Conservation (phyloP, 2,329 filamentous ascomycete species). For the Bipolaris victoriae region DNA sequence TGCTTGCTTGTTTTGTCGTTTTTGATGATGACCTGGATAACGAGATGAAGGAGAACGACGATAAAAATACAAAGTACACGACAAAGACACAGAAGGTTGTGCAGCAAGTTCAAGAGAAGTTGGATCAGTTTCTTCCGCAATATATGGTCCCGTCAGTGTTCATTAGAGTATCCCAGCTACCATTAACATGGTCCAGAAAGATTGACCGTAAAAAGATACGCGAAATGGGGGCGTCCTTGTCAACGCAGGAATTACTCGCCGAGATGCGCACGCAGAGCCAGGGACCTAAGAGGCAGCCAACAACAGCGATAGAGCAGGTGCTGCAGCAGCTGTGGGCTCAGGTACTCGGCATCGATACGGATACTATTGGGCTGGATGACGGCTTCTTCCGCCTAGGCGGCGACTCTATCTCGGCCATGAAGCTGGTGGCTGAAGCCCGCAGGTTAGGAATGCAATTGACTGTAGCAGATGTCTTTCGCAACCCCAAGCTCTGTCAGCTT, state of each 20-base stretch:
- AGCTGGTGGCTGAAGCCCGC: constrained; percentile 11
- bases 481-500: not conserved
- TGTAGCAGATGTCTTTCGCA: not conserved
- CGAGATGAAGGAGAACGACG: not conserved
- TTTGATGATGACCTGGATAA: too few relatives aligned
- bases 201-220: constrained; percentile 29
- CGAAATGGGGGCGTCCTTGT: constrained; percentile 17
- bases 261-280: not conserved
- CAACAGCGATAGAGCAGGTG: not conserved
- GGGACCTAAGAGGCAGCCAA: not conserved
- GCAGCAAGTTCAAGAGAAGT: not conserved
- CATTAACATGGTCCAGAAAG: constrained; percentile 55
- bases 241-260: constrained; percentile 1
- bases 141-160: constrained; percentile 54
- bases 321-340: constrained; percentile 9
- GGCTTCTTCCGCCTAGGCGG: constrained; percentile 22
- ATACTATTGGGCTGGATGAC: constrained; percentile 15
- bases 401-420: constrained; percentile 19
- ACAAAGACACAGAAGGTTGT: too few relatives aligned
- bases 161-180: constrained; percentile 53
- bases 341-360: constrained; percentile 2
- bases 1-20: too few relatives aligned
- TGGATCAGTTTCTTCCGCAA: not conserved
- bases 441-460: not conserved
- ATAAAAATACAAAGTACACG: not conserved